phyloP scores from a whole-genome alignment of 306 rosid species.

The Lithocarpus polystachyus region DNA sequence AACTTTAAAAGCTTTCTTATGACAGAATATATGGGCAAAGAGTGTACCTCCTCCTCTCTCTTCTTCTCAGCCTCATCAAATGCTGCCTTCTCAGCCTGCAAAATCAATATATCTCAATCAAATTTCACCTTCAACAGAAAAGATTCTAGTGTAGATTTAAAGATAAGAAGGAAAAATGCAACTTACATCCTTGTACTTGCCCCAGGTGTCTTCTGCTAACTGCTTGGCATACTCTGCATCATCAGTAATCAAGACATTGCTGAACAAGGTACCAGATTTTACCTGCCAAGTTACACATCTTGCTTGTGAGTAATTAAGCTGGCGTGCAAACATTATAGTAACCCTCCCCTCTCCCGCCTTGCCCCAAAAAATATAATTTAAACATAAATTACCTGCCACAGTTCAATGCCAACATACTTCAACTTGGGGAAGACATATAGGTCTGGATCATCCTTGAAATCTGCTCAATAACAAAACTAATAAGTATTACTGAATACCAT shows the following conservation, averaged over 20 bases:
- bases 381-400: constrained; percentile 82
- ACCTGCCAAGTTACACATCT: constrained; percentile 53
- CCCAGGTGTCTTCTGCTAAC: constrained; percentile 93
- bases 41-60: constrained; percentile 74
- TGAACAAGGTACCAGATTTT: constrained; percentile 94
- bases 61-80: constrained; percentile 90
- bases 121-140: not conserved
- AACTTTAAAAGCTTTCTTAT: not conserved
- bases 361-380: not conserved
- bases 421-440: constrained; percentile 86
- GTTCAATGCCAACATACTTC: constrained; percentile 93
- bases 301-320: constrained; percentile 20
- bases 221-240: constrained; percentile 93
- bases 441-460: constrained; percentile 91
- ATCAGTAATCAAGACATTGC: constrained; percentile 81
- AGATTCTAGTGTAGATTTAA: not conserved
- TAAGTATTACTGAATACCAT: constrained; percentile 1
- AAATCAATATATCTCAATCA: constrained; percentile 20
- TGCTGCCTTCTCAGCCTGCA: constrained; percentile 94
- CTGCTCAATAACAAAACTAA: constrained; percentile 31
- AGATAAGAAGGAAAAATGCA: not conserved
- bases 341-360: no score
- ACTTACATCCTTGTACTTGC: constrained; percentile 84
- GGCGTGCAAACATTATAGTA: not conserved
- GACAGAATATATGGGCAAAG: not conserved